These are phyloP conservation scores for Sporisorium scitamineum DNA, from an alignment of 1,284 basidiomycete genomes.

Conservation along the genomic window DNA sequence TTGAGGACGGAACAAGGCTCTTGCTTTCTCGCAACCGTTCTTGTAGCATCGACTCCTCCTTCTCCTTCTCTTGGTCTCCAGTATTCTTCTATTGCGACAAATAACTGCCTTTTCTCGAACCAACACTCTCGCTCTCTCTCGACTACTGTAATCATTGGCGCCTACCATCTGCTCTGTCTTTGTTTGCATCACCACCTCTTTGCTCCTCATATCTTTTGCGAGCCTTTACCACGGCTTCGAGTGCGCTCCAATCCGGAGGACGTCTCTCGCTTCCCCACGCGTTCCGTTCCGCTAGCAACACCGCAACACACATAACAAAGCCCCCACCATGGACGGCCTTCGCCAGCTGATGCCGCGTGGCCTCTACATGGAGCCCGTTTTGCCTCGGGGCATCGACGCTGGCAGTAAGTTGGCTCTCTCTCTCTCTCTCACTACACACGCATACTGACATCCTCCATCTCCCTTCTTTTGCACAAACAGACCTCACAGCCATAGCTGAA, in stretches of 20 bases:
- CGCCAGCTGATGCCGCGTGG: conserved; percentile 39
- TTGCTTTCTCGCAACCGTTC: neutral
- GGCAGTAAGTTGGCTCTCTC: conserved; percentile 19
- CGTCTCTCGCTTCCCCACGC: neutral
- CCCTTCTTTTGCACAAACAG: conserved; percentile 12
- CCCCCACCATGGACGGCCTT: conserved; percentile 26
- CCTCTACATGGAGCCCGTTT: conserved; percentile 50
- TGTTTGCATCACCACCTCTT: neutral
- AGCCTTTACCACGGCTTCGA: neutral
- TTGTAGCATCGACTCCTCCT: neutral
- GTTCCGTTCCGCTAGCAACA: neutral
- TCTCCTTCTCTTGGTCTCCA: neutral
- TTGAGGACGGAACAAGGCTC: too few species aligned
- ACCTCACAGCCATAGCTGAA: conserved; percentile 64
- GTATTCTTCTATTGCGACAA: neutral
- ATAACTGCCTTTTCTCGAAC: neutral
- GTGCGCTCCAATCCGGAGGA: neutral
- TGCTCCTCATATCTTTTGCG: neutral
- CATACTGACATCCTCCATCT: conserved; percentile 1
- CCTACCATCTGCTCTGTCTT: neutral
- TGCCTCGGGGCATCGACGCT: conserved; percentile 32
- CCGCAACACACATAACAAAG: neutral
- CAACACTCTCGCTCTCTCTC: neutral
- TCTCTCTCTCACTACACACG: neutral
- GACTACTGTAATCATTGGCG: neutral